Conservation (phyloP, 192 early-diverging fungal genomes). For the Chytriomyces confervae region DNA sequence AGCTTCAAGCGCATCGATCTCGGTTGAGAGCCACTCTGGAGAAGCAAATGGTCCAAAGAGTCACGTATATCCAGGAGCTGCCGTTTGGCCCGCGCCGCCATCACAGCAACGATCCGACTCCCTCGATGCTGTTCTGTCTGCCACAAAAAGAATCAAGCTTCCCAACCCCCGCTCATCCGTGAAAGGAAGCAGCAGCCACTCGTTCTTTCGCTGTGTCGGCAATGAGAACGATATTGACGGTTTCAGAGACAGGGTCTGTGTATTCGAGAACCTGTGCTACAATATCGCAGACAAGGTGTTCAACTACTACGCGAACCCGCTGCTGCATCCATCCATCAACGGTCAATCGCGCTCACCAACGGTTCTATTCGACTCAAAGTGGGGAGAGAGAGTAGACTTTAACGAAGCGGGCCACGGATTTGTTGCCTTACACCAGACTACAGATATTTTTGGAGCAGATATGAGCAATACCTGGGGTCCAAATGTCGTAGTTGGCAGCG, state of each 20-base stretch:
- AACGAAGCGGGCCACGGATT: constrained; percentile 23
- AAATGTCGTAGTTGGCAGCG: not conserved
- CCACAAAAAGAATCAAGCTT: no score
- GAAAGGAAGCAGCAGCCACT: not conserved
- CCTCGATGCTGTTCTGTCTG: no score
- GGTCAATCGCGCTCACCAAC: constrained; percentile 6
- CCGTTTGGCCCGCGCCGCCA: no score
- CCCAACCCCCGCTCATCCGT: no score
- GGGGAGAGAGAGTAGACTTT: constrained; percentile 23
- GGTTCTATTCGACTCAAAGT: constrained; percentile 28
- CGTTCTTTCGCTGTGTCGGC: constrained; percentile 22
- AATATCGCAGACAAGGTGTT: not conserved
- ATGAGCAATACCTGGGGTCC: constrained; percentile 20
- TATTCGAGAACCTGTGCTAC: constrained; percentile 42
- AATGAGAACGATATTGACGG: constrained; percentile 20
- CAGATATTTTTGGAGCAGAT: constrained; percentile 4
- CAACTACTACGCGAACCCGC: constrained; percentile 23
- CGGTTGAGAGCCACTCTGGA: no score
- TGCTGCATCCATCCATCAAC: constrained; percentile 4
- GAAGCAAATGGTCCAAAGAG: no score
- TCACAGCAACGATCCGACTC: no score
- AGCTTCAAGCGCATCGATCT: no score
- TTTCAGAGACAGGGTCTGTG: constrained; percentile 33
- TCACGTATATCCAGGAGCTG: no score
- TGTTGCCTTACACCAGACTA: constrained; percentile 29